Evolutionary conservation across 345 rosid species (phyloP).

Genomic region (Carallia brachiata): DNA sequence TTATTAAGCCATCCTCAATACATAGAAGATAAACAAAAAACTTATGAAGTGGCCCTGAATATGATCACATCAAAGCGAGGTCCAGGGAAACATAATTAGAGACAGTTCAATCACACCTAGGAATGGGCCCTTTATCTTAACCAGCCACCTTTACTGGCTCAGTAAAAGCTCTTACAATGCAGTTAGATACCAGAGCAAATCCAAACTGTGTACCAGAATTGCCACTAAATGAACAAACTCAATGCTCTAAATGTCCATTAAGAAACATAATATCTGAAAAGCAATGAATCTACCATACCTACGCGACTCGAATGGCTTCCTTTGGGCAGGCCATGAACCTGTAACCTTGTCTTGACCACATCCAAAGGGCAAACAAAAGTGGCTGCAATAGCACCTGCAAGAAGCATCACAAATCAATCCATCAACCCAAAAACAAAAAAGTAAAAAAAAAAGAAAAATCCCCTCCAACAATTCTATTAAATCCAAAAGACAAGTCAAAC

Average conservation of each 20-base stretch:
- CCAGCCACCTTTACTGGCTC: background rate
- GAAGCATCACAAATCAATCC: slow-evolving; percentile 3
- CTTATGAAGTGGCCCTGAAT: background rate
- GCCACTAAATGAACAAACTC: background rate
- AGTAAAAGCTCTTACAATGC: background rate
- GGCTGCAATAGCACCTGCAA: slow-evolving; percentile 87
- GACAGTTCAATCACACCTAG: no score
- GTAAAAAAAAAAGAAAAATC: background rate
- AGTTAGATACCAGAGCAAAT: background rate
- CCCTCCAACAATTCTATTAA: background rate
- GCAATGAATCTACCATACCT: slow-evolving; percentile 41
- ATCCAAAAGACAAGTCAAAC: background rate
- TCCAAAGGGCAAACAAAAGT: slow-evolving; percentile 92
- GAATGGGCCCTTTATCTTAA: no score
- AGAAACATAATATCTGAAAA: background rate
- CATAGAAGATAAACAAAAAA: background rate
- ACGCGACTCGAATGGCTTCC: slow-evolving; percentile 44
- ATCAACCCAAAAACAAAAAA: background rate
- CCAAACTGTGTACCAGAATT: background rate
- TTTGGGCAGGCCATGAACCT: slow-evolving; percentile 81
- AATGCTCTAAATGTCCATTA: background rate
- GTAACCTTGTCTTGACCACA: slow-evolving; percentile 95
- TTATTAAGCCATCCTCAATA: background rate
- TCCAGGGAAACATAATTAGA: no score
- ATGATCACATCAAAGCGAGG: background rate